phyloP scores from a whole-genome alignment of 2,329 filamentous ascomycete genomes.

The Diaporthe sp. region DNA sequence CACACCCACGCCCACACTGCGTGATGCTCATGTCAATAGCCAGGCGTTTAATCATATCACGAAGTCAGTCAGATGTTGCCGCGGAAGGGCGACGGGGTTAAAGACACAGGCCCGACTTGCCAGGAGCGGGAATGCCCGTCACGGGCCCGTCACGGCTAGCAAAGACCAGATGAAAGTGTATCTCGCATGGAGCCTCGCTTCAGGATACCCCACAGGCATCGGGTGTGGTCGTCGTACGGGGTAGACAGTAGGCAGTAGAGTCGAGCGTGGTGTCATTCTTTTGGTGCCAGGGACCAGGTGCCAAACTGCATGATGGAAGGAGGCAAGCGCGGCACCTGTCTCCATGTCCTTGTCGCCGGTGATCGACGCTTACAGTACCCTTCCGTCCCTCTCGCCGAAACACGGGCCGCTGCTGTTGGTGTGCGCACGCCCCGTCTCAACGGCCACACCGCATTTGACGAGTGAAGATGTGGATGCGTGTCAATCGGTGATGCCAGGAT shows the following conservation, averaged over 20 bases:
- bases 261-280: too few relatives aligned
- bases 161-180: slow-evolving; percentile 26
- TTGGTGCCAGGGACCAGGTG: background rate
- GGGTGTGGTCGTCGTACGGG: background rate
- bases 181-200: slow-evolving; percentile 21
- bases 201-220: background rate
- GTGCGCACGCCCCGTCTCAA: slow-evolving; percentile 10
- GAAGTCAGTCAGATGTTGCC: background rate
- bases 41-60: background rate
- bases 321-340: background rate
- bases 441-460: slow-evolving; percentile 17
- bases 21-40: background rate
- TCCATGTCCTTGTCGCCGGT: slow-evolving; percentile 15
- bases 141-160: too few relatives aligned
- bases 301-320: background rate
- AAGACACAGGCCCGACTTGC: background rate
- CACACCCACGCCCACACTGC: too few relatives aligned
- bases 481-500: slow-evolving; percentile 7
- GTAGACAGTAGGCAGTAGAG: background rate
- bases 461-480: background rate
- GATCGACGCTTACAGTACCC: background rate
- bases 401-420: slow-evolving; percentile 24
- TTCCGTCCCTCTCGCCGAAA: slow-evolving; percentile 29
- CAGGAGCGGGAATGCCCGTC: slow-evolving; percentile 8
- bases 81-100: background rate